A percentile compares a stretch with the other conserved stretches of the same genome.
Evolutionary conservation across 306 rosid genomes (phyloP).

Genomic region (Albizia julibrissin): DNA sequence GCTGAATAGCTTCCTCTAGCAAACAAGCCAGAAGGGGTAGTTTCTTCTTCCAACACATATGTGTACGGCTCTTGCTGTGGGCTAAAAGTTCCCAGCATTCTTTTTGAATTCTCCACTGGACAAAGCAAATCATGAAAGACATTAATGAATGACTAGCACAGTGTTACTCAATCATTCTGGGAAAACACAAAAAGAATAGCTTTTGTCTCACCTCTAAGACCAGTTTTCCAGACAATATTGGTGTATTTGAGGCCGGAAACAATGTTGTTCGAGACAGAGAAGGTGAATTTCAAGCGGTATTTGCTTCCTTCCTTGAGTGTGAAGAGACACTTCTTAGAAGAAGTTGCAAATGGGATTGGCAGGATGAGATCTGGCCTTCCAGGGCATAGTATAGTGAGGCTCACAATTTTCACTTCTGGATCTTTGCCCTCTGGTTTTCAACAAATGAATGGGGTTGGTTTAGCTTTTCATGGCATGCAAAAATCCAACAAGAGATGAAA

Average conservation of each 20-base stretch:
- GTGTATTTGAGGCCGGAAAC: slow-evolving; percentile 87
- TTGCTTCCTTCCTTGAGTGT: slow-evolving; percentile 70
- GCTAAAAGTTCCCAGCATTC: slow-evolving; percentile 85
- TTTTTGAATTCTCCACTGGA: slow-evolving; percentile 71
- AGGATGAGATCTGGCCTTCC: slow-evolving; percentile 63
- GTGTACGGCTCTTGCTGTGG: slow-evolving; percentile 78
- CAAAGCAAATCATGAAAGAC: slow-evolving; percentile 26
- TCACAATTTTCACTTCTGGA: slow-evolving; percentile 75
- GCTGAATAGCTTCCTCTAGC: slow-evolving; percentile 86
- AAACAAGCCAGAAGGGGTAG: slow-evolving; percentile 76
- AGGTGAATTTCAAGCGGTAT: slow-evolving; percentile 59
- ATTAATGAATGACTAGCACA: not conserved
- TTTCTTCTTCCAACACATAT: slow-evolving; percentile 73
- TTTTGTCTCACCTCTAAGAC: slow-evolving; percentile 58
- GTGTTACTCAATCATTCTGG: slow-evolving; percentile 4
- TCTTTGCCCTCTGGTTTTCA: slow-evolving; percentile 72
- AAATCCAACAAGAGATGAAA: slow-evolving; percentile 1
- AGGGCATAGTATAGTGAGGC: slow-evolving; percentile 65
- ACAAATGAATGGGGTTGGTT: slow-evolving; percentile 18
- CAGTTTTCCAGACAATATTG: slow-evolving; percentile 71
- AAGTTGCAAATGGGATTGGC: slow-evolving; percentile 59
- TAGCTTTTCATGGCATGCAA: slow-evolving; percentile 15
- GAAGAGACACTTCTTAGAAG: slow-evolving; percentile 66
- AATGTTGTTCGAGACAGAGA: slow-evolving; percentile 67
- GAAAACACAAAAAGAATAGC: slow-evolving; percentile 18